Evolutionary conservation across 2,329 filamentous ascomycete genomes (phyloP).

Genomic region (Alternaria sp.): DNA sequence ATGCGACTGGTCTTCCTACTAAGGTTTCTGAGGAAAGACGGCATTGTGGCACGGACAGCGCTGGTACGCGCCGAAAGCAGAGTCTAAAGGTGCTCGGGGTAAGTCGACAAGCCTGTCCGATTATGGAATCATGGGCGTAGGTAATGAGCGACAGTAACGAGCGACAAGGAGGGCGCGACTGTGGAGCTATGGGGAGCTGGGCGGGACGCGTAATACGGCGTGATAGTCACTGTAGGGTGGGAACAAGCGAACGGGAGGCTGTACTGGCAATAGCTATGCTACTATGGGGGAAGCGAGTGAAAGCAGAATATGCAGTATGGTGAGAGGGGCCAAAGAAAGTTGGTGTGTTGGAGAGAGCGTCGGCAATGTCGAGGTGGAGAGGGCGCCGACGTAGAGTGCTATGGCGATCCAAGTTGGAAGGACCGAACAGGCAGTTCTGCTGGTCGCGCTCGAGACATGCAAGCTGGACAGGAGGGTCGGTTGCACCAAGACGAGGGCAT

Average conservation of each 20-base stretch:
- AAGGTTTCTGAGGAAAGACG: slow-evolving; percentile 76
- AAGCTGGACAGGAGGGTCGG: slow-evolving; percentile 3
- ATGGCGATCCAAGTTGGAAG: slow-evolving; percentile 20
- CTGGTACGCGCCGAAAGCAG: slow-evolving; percentile 7
- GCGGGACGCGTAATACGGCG: slow-evolving; percentile 40
- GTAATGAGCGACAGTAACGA: slow-evolving; percentile 16
- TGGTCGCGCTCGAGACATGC: slow-evolving; percentile 2
- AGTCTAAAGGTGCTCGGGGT: background rate
- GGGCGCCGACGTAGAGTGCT: slow-evolving; percentile 20
- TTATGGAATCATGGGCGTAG: background rate
- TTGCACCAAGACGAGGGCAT: slow-evolving; percentile 8
- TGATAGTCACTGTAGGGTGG: slow-evolving; percentile 24
- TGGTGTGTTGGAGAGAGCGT: slow-evolving; percentile 18
- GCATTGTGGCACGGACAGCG: slow-evolving; percentile 47
- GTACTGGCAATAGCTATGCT: slow-evolving; percentile 32
- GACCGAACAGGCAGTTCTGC: slow-evolving; percentile 14
- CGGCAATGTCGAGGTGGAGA: slow-evolving; percentile 9
- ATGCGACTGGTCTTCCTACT: slow-evolving; percentile 75
- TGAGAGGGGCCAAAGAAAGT: slow-evolving; percentile 19
- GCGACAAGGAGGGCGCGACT: slow-evolving; percentile 21
- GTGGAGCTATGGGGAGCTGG: slow-evolving; percentile 22
- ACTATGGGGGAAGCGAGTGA: slow-evolving; percentile 33
- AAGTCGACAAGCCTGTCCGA: background rate
- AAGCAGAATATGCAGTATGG: slow-evolving; percentile 28
- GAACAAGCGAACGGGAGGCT: slow-evolving; percentile 26